Evolutionary conservation across 2,329 filamentous ascomycete species (phyloP), one percentile per base, ranked within the genome.

Genomic region (Arthroderma sp.): DNA sequence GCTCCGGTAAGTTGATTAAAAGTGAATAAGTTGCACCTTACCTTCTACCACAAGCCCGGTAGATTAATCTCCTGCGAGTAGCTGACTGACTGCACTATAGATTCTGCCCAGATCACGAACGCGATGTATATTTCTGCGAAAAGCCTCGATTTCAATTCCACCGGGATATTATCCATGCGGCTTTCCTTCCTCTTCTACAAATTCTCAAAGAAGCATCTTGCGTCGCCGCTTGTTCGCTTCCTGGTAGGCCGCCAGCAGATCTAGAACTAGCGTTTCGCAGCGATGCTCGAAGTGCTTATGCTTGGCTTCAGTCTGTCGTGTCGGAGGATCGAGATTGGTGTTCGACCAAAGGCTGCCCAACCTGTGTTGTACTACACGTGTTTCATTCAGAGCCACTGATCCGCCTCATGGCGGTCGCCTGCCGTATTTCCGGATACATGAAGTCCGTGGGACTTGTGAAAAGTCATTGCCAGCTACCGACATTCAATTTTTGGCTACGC

Each of bases 231-330:
- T 66, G 66, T 22, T 68, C 66, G 1, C 64, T 76, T 6, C 68
- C 69, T 46, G 68, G 65, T 29, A 58, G 59, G 36, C 68, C 67
- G 46, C 63, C 65, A 10, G 66, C 70, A 44, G 74, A 78, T 46
- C 66, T 74, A 4, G 75, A 78, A 53, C 66, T 73, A 36, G 75
- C 74, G 2, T 78, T 76, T 56, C 66, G 68, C 1, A 72, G 72
- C 4, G 70, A 74, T 43, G 74, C 74, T 3, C 69, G 75, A 38
- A 69, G 69, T 48, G 73, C 75, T 1, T 78, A 75, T 54, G 61
- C 76, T 43, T 78, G 73, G 68, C 64, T 79, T 32, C 71, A 77
- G 49, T 77, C 73, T 58, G 75, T 78, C 47, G 57, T 78, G 22
- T 64, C 62, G 7, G 73, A 76, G 42, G 73, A 75, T 50, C 68